phyloP scores from a whole-genome alignment of 1,139 yeast genomes.

The Chernovozyma sophiae-reginae region DNA sequence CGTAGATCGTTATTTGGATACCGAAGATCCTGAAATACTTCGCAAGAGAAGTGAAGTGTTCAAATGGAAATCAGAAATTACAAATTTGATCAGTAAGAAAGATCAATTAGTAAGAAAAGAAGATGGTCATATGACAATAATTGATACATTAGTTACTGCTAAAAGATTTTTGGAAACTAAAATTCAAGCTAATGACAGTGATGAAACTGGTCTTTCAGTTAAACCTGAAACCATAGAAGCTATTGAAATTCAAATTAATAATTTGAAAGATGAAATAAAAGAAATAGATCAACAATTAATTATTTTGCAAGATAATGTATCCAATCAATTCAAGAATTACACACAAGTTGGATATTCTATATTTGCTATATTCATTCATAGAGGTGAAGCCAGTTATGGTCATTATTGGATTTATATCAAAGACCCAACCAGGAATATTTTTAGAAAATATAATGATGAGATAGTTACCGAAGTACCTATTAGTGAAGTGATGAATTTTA shows the following conservation, averaged over 20 bases:
- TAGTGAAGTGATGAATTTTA: conserved; percentile 72
- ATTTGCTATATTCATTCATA: conserved; percentile 88
- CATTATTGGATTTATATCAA: conserved; percentile 94
- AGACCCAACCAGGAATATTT: conserved; percentile 63
- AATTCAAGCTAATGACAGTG: neutral
- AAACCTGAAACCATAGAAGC: conserved; percentile 34
- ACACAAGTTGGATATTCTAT: conserved; percentile 69
- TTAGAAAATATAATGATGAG: conserved; percentile 92
- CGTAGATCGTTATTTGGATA: conserved; percentile 83
- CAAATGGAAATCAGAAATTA: conserved; percentile 58
- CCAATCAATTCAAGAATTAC: conserved; percentile 57
- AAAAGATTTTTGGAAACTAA: conserved; percentile 49
- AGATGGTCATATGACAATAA: conserved; percentile 46
- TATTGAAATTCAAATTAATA: conserved; percentile 29
- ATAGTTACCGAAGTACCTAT: conserved; percentile 73
- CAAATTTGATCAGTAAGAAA: conserved; percentile 39
- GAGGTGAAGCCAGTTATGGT: conserved; percentile 95
- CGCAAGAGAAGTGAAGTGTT: conserved; percentile 55
- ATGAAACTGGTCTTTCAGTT: conserved; percentile 9
- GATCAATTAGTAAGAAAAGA: conserved; percentile 38
- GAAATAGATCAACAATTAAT: conserved; percentile 35
- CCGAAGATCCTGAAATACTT: conserved; percentile 55
- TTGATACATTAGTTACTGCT: conserved; percentile 48
- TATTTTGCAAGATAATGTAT: conserved; percentile 43
- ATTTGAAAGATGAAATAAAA: conserved; percentile 35